A percentile compares a stretch with the other conserved stretches of the same genome.
Evolutionary conservation across 441 rosid genomes (phyloP).

Genomic region (Eruca vesicaria): DNA sequence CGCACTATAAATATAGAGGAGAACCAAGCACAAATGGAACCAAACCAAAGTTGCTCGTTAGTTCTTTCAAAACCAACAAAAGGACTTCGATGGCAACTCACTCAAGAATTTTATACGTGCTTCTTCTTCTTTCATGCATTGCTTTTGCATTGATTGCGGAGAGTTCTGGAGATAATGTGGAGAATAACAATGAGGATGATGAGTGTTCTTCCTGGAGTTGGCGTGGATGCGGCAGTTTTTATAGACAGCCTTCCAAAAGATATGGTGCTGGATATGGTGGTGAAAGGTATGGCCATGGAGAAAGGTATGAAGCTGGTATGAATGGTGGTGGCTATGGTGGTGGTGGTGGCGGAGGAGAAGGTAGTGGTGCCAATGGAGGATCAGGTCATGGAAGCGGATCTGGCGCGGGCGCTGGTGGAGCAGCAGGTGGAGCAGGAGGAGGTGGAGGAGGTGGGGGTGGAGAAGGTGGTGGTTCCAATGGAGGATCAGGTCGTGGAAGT

Average conservation of each 20-base stretch:
- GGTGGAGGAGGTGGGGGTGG: slow-evolving; percentile 27
- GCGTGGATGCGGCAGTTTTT: slow-evolving; percentile 58
- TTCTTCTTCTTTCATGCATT: slow-evolving; percentile 32
- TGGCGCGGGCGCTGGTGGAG: slow-evolving; percentile 26
- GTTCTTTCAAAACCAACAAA: slow-evolving; percentile 20
- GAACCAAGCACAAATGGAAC: slow-evolving; percentile 4
- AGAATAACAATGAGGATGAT: slow-evolving; percentile 19
- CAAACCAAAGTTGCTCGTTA: slow-evolving; percentile 26
- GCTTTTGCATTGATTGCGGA: slow-evolving; percentile 15
- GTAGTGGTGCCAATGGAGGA: slow-evolving; percentile 26
- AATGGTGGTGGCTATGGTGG: slow-evolving; percentile 32
- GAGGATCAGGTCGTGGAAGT: slow-evolving; percentile 38
- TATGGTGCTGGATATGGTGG: slow-evolving; percentile 12
- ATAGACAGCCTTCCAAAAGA: slow-evolving; percentile 17
- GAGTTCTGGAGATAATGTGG: slow-evolving; percentile 17
- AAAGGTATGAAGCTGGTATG: slow-evolving; percentile 13
- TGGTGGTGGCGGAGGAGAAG: slow-evolving; percentile 37
- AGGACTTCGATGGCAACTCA: slow-evolving; percentile 17
- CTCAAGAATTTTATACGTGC: background rate
- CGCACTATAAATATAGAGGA: slow-evolving; percentile 21
- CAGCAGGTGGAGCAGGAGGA: slow-evolving; percentile 5
- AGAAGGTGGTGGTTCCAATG: slow-evolving; percentile 28
- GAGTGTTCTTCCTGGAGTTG: slow-evolving; percentile 40
- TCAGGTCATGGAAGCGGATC: slow-evolving; percentile 28
- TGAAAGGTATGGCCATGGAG: slow-evolving; percentile 12